Conservation (phyloP, 2,329 filamentous ascomycete genomes). For the Mycosphaerella sp. region DNA sequence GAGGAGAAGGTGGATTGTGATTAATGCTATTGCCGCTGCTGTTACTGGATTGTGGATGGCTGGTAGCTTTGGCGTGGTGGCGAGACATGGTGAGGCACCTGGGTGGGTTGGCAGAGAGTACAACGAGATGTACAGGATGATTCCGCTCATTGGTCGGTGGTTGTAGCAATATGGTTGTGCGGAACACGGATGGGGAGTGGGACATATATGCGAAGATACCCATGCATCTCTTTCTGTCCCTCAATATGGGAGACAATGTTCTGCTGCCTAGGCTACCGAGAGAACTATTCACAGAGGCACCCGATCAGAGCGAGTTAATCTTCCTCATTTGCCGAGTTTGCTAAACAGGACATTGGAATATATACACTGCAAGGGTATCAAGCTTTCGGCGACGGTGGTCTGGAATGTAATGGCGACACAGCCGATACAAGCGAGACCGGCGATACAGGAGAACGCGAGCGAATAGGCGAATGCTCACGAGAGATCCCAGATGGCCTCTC, state of each 20-base stretch:
- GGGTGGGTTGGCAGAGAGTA: constrained; percentile 80
- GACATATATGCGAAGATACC: constrained; percentile 1
- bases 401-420: constrained; percentile 11
- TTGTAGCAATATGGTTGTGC: constrained; percentile 29
- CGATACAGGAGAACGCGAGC: constrained; percentile 15
- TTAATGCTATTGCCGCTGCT: constrained; percentile 59
- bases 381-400: constrained; percentile 6
- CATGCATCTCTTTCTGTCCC: neutral
- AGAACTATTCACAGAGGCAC: no score
- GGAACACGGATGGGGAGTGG: neutral
- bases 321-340: neutral
- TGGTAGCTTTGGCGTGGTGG: constrained; percentile 73
- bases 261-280: no score
- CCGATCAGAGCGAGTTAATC: no score
- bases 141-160: constrained; percentile 53
- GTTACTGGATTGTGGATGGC: constrained; percentile 69
- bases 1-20: constrained; percentile 61
- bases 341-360: neutral
- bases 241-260: no score
- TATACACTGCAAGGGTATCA: neutral
- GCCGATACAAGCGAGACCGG: constrained; percentile 16
- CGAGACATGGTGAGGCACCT: constrained; percentile 58
- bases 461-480: constrained; percentile 11
- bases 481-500: constrained; percentile 8
- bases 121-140: constrained; percentile 62